phyloP scores from a whole-genome alignment of 2,329 filamentous ascomycete species.

The Trichoderma endophyticum region DNA sequence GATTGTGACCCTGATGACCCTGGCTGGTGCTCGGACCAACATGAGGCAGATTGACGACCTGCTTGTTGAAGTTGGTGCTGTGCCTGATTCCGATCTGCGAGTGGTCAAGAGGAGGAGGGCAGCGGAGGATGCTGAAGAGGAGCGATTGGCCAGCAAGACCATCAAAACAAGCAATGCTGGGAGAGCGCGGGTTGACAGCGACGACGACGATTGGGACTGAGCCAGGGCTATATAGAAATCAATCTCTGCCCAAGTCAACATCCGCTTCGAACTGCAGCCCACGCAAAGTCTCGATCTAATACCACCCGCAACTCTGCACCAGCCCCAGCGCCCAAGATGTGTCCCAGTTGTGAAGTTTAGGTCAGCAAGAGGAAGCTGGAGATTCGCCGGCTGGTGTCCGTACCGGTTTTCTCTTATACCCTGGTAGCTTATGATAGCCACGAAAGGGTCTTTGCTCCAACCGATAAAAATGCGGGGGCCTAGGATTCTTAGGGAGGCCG shows the following conservation, averaged over 20 bases:
- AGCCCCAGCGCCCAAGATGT: background rate
- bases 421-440: background rate
- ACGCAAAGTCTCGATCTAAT: background rate
- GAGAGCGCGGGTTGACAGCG: constrained; percentile 40
- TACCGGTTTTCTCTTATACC: background rate
- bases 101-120: constrained; percentile 61
- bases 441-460: background rate
- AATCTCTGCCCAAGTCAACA: background rate
- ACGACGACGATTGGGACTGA: constrained; percentile 62
- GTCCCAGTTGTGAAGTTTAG: background rate
- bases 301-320: background rate
- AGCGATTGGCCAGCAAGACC: constrained; percentile 48
- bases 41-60: constrained; percentile 76
- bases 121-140: constrained; percentile 60
- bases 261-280: background rate
- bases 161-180: constrained; percentile 51
- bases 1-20: constrained; percentile 78
- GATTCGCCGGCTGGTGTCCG: background rate
- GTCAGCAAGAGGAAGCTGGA: background rate
- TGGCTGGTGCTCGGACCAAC: constrained; percentile 69
- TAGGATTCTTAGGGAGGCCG: background rate
- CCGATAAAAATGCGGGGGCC: background rate
- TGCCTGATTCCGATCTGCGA: constrained; percentile 75
- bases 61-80: constrained; percentile 76
- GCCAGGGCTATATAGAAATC: constrained; percentile 1